These are phyloP conservation scores for Iberis pinnata DNA, from an alignment of 345 rosid species.

Conservation along the genomic window DNA sequence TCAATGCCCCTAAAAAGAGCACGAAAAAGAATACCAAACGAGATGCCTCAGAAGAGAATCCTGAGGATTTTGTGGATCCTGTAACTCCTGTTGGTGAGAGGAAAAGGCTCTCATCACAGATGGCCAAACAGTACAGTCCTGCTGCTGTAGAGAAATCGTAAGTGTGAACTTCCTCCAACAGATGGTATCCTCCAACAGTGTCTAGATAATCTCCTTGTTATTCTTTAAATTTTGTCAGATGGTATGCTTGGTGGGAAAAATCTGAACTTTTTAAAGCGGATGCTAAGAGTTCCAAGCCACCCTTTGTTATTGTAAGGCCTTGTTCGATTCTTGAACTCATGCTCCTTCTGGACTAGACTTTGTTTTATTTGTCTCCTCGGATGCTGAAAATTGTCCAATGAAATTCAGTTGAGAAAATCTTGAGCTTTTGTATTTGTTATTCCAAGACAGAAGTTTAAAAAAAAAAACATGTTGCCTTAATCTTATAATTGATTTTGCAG, in stretches of 20 bases:
- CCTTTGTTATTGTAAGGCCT: conserved; percentile 66
- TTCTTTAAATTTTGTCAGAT: conserved; percentile 42
- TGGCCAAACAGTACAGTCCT: conserved; percentile 90
- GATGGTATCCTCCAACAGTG: no score
- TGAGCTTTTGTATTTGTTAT: not conserved
- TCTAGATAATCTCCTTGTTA: conserved; percentile 5
- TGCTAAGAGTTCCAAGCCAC: conserved; percentile 62
- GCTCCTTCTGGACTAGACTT: not conserved
- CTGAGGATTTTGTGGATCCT: conserved; percentile 66
- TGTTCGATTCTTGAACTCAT: conserved; percentile 1
- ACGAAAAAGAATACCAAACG: conserved; percentile 56
- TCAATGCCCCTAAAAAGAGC: conserved; percentile 44
- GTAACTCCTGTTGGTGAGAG: conserved; percentile 66
- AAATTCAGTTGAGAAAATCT: conserved; percentile 2
- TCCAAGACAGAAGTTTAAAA: not conserved
- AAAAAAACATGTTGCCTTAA: conserved; percentile 6
- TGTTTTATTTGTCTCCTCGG: conserved; percentile 6
- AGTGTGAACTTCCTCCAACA: conserved; percentile 34
- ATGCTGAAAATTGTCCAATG: not conserved
- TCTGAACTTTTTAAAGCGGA: conserved; percentile 63
- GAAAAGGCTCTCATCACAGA: conserved; percentile 65
- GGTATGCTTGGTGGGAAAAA: conserved; percentile 95
- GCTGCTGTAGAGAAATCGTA: conserved; percentile 77
- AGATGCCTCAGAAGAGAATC: conserved; percentile 56
- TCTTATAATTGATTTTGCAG: conserved; percentile 32